Evolutionary conservation across 768 basidiomycete species (phyloP).

Genomic region (Tephrocybe sp.): DNA sequence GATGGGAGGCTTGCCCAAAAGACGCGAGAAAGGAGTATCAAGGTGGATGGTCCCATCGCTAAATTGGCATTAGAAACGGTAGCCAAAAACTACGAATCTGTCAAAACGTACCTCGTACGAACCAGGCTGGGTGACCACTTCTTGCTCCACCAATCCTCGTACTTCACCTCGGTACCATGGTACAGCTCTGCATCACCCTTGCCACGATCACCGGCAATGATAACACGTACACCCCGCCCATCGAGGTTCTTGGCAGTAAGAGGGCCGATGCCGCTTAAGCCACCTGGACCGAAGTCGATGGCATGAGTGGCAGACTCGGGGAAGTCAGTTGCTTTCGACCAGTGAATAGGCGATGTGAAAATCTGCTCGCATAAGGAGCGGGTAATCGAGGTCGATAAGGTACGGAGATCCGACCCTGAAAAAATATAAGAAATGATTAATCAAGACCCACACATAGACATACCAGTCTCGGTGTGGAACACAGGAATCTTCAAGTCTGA

Average conservation of each 20-base stretch:
- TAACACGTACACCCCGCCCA: slow-evolving; percentile 88
- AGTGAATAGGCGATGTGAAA: slow-evolving; percentile 89
- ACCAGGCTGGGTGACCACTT: slow-evolving; percentile 84
- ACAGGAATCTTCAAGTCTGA: slow-evolving; percentile 80
- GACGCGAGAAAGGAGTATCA: slow-evolving; percentile 95
- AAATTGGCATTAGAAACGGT: slow-evolving; percentile 12
- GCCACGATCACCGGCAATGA: slow-evolving; percentile 88
- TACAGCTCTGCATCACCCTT: slow-evolving; percentile 89
- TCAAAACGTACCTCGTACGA: slow-evolving; percentile 75
- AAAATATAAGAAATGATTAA: neutral
- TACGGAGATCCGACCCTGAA: slow-evolving; percentile 82
- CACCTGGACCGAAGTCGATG: slow-evolving; percentile 96
- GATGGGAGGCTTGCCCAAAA: slow-evolving; percentile 94
- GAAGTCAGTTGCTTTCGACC: slow-evolving; percentile 89
- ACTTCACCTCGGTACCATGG: slow-evolving; percentile 58
- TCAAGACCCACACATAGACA: slow-evolving; percentile 14
- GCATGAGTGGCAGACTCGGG: slow-evolving; percentile 91
- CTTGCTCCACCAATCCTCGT: slow-evolving; percentile 91
- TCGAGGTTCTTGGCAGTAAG: slow-evolving; percentile 89
- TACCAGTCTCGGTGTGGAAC: slow-evolving; percentile 92
- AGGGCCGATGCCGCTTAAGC: slow-evolving; percentile 88
- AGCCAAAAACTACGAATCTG: slow-evolving; percentile 2
- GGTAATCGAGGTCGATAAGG: slow-evolving; percentile 69
- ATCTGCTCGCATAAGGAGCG: slow-evolving; percentile 91
- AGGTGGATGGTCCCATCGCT: slow-evolving; percentile 92